These are phyloP conservation scores for Saxophila tyrrhenica DNA, from an alignment of 495 filamentous ascomycete species.

Conservation along the genomic window DNA sequence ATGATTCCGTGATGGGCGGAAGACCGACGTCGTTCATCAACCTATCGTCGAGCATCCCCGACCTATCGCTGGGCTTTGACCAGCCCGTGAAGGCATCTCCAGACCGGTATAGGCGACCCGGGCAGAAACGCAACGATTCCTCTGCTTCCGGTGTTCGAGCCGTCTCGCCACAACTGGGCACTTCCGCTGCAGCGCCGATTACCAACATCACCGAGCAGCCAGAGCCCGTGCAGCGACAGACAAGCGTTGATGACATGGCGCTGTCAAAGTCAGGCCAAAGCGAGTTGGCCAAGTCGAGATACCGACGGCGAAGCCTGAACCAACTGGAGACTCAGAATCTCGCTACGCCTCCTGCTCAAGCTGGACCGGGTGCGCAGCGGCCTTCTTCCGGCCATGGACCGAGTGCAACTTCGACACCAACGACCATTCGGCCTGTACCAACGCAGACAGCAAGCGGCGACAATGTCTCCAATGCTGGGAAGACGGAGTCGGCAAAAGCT, in stretches of 20 bases:
- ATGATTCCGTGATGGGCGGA: conserved; percentile 29
- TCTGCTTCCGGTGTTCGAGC: conserved; percentile 14
- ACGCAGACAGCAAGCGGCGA: conserved; percentile 48
- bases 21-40: conserved; percentile 34
- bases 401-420: conserved; percentile 20
- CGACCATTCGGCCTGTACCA: conserved; percentile 25
- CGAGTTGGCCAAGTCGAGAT: conserved; percentile 57
- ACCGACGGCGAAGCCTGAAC: conserved; percentile 73
- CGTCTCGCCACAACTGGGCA: conserved; percentile 21
- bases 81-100: conserved; percentile 35
- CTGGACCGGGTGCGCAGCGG: conserved; percentile 16
- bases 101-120: conserved; percentile 52
- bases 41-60: conserved; percentile 36
- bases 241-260: conserved; percentile 46
- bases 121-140: conserved; percentile 39
- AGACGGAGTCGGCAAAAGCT: conserved; percentile 2
- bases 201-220: conserved; percentile 10
- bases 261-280: conserved; percentile 32
- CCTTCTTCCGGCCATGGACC: conserved; percentile 7
- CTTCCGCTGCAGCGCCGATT: conserved; percentile 18
- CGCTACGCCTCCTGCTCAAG: conserved; percentile 5
- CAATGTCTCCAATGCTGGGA: conserved; percentile 13
- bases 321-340: conserved; percentile 50
- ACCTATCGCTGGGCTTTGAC: conserved; percentile 36
- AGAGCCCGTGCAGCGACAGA: conserved; percentile 22